Evolutionary conservation across 1,284 basidiomycete species (phyloP), one percentile per base, ranked within the genome.

Genomic region (Mycosarcoma maydis): DNA sequence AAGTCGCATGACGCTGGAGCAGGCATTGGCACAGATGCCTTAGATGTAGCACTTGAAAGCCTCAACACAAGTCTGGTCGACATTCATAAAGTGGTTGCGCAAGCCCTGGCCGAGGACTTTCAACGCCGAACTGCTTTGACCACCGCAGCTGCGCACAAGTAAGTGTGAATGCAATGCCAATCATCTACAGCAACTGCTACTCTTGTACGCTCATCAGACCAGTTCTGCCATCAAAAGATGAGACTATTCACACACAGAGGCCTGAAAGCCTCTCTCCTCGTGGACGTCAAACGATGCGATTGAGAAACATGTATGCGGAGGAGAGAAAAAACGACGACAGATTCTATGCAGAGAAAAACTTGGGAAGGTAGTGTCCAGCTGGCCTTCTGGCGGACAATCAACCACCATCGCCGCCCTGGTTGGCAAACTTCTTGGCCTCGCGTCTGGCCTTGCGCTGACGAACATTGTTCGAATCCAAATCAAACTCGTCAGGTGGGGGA

Each of bases 361-460:
- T 8, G 9, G 8, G 8, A 20, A 22, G 6, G 17, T 20, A 8
- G 7, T 19, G 2, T 9, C 17, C 14, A 19, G 8, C 36, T 4
- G 36, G 4, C 37, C n/a, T n/a, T n/a, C n/a, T n/a, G n/a, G n/a
- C n/a, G n/a, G n/a, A n/a, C 8, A 7, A 33, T 55, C 43, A 72
- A 33, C 73, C 62, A 36, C 73, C 62, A 29, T 77, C 75, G 33
- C 75, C 75, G 19, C 75, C 75, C 55, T 77, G 75, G 27, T 48
- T 56, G 30, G 75, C 55, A 24, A 77, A 30, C 42, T 48, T 65
- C 47, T 57, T 67, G 36, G 60, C 60, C 11, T 40, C 46, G 13
- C 61, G 54, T 42, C 58, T 66, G 33, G 53, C 58, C 52, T 57
- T 73, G 22, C 75, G 46, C 32, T 50, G 32, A 4, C 73, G 48